Evolutionary conservation across 2,329 filamentous ascomycete genomes (phyloP), one percentile per base, ranked within the genome.

Genomic region (Pestalotiopsis sp.): DNA sequence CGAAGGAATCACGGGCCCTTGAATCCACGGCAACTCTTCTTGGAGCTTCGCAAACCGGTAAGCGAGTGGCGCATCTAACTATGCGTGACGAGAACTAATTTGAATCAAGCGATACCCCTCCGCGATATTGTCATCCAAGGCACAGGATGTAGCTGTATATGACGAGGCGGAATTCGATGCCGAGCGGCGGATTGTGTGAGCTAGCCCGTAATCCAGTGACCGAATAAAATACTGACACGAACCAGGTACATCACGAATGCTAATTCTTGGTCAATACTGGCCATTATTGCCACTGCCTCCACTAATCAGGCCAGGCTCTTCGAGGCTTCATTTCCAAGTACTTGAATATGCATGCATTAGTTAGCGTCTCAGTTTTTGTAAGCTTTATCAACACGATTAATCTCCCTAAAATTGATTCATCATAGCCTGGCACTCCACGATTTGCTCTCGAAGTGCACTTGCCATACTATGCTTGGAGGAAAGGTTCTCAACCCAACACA

Each of bases 381-480:
- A 62, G 59, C 39, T 0, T 17, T 14, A 12, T 17, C 13, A 4
- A 1, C 27, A n/a, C 59, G 27, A 39, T 3, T 1, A 3, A 3
- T 1, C 59, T 31, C 9, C 1, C 5, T 13, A 14, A 20, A 25
- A 17, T 6, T 62, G 11, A 27, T 36, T 1, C 7, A 23, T 3
- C 4, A 27, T 39, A 62, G 59, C 23, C 36, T 3, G 59, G 27
- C 4, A 7, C 17, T 3, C 23, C 36, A 1, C 39, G 2, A 1
- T 62, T 13, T 36, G 59, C 59, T 23, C 36, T 62, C 1, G 59
- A 62, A 20, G 20, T 62, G 2, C 59, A 62, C 14, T 25, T 62
- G 6, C 59, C 59, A 27, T 62, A 25, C 11, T n/a, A 62, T 17
- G 59, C 59, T 20, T 62, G 59, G 59, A 62, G 59, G 36, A 62